Percentiles rank a stretch among this genome's conserved stretches.
Evolutionary conservation across 2,329 filamentous ascomycete genomes (phyloP).

Genomic region (Graphilbum fragrans): DNA sequence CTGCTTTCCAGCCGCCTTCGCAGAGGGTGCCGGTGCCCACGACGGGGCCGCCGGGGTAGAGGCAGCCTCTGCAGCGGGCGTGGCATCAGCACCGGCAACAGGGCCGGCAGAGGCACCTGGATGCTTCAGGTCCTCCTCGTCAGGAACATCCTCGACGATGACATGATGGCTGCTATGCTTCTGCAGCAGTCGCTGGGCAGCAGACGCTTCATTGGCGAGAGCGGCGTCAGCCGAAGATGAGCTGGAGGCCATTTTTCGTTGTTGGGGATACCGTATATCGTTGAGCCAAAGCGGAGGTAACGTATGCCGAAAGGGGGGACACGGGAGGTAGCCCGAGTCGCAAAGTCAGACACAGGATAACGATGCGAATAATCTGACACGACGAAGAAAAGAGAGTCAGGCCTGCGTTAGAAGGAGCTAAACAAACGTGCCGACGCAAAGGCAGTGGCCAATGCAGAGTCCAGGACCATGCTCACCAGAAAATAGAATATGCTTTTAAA

Average conservation of each 20-base stretch:
- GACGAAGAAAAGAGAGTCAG: too few relatives aligned
- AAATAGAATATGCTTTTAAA: too few relatives aligned
- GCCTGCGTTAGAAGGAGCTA: too few relatives aligned
- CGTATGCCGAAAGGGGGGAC: not conserved
- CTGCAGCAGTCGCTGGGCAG: constrained; percentile 51
- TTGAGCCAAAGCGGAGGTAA: not conserved
- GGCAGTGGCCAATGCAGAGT: too few relatives aligned
- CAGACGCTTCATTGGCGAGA: constrained; percentile 32
- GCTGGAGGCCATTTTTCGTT: constrained; percentile 13
- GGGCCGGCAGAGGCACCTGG: constrained; percentile 26
- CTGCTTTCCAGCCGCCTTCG: constrained; percentile 59
- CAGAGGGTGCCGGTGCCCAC: constrained; percentile 37
- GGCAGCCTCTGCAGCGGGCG: constrained; percentile 32
- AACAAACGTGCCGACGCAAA: too few relatives aligned
- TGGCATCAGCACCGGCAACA: constrained; percentile 29
- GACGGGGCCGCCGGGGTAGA: constrained; percentile 28
- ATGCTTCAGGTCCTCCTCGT: constrained; percentile 58
- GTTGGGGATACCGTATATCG: not conserved
- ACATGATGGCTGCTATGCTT: constrained; percentile 50
- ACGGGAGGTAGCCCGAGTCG: not conserved
- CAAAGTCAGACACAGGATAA: not conserved
- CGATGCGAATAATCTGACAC: too few relatives aligned
- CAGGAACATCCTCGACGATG: constrained; percentile 68
- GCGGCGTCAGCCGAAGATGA: constrained; percentile 18
- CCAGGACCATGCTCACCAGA: too few relatives aligned